Evolutionary conservation across 208 protist species (phyloP).

Genomic region (Leptomonas pyrrhocoris): DNA sequence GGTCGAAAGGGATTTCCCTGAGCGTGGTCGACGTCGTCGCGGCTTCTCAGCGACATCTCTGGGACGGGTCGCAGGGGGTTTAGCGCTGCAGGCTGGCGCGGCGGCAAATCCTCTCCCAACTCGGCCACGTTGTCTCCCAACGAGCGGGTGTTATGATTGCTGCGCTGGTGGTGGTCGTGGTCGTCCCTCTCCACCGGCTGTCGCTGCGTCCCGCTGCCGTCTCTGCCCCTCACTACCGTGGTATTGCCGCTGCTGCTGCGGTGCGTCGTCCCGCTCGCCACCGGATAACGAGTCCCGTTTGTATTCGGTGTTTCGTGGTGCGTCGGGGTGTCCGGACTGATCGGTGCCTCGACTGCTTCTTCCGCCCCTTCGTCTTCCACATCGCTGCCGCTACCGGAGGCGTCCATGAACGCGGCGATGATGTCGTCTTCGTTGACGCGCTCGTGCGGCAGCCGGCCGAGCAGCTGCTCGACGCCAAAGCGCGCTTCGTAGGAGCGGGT

Average conservation of each 20-base stretch:
- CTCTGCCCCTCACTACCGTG: not conserved
- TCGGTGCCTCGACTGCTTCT: not conserved
- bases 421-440: conserved; percentile 8
- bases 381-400: not conserved
- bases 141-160: not conserved
- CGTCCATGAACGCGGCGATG: conserved; percentile 6
- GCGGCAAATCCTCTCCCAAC: too few relatives aligned
- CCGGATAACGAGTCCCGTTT: not conserved
- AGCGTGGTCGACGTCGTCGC: not conserved
- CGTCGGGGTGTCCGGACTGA: not conserved
- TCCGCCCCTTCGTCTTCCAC: conserved; percentile 2
- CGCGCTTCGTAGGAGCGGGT: conserved; percentile 40
- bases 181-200: not conserved
- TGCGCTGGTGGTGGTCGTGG: not conserved
- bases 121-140: too few relatives aligned
- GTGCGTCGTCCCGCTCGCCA: not conserved
- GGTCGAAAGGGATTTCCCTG: not conserved
- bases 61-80: not conserved
- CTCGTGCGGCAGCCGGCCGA: conserved; percentile 23
- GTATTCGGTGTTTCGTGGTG: not conserved
- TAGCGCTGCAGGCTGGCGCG: not conserved
- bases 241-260: not conserved
- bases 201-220: not conserved
- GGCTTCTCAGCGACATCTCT: not conserved
- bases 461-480: conserved; percentile 37